Percentiles rank a stretch among this genome's conserved stretches.
These are phyloP conservation scores for Blastocrithidia nonstop DNA, from an alignment of 208 protist genomes.

Conservation along the genomic window DNA sequence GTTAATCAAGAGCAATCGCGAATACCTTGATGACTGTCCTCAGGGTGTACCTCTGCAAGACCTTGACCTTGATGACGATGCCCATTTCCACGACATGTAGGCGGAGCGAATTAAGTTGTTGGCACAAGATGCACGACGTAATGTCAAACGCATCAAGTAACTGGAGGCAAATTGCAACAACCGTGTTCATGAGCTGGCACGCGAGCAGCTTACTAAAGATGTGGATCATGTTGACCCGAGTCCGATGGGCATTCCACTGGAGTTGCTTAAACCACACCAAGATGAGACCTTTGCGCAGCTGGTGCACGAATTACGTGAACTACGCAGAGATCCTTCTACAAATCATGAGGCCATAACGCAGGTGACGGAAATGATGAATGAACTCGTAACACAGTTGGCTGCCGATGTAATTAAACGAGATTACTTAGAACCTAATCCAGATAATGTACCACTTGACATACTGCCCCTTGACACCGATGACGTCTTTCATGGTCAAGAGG, in stretches of 20 bases:
- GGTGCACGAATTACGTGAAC: slow-evolving; percentile 17
- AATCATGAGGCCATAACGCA: slow-evolving; percentile 27
- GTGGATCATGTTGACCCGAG: slow-evolving; percentile 23
- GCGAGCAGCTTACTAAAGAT: slow-evolving; percentile 39
- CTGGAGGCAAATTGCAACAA: slow-evolving; percentile 57
- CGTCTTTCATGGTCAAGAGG: slow-evolving; percentile 39
- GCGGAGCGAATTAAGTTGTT: slow-evolving; percentile 46
- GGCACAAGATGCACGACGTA: slow-evolving; percentile 34
- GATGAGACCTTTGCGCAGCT: slow-evolving; percentile 38
- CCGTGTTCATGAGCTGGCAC: slow-evolving; percentile 37
- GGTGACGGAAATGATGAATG: slow-evolving; percentile 34
- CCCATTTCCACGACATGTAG: slow-evolving; percentile 47
- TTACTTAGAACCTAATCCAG: slow-evolving; percentile 51
- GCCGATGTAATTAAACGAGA: slow-evolving; percentile 24
- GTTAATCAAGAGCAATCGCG: slow-evolving; percentile 26
- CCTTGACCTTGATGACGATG: slow-evolving; percentile 46
- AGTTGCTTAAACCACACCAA: slow-evolving; percentile 32
- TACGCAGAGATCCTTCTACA: slow-evolving; percentile 30
- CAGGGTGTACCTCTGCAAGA: slow-evolving; percentile 43
- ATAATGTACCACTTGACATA: slow-evolving; percentile 33
- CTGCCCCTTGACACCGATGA: slow-evolving; percentile 31
- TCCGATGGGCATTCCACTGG: slow-evolving; percentile 38
- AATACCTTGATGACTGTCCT: slow-evolving; percentile 40
- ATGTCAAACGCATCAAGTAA: slow-evolving; percentile 29
- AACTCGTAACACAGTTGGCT: slow-evolving; percentile 44